Evolutionary conservation across 192 early-diverging fungal genomes (phyloP), one percentile per base, ranked within the genome.

Genomic region (Nowakowskiella sp.): DNA sequence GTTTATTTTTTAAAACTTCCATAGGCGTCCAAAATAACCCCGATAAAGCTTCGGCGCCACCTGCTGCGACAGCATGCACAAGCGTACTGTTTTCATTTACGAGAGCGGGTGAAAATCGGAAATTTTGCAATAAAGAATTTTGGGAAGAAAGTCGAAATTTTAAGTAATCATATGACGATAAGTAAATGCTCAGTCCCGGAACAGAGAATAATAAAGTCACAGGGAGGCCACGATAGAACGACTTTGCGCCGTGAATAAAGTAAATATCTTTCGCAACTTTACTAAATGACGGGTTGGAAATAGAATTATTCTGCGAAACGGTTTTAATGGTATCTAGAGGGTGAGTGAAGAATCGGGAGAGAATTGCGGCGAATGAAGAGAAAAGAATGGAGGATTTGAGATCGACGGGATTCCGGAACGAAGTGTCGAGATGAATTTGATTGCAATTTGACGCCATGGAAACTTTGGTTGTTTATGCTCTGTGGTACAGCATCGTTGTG

Each of bases 11-110:
- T 30, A 91, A 26, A 0, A 91, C 81, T 59, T 91, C 89, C 89
- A 91, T 91, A 1, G 89, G 89, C 2, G 89, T 91, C 69, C 84
- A 91, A 22, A 87, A 71, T 5, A 81, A 48, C 5, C 86, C 87
- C 3, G 78, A 77, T 0, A 76, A 47, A 8, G 72, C 66, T 59
- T 91, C 89, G 19, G 89, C 86, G 19, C 59, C 48, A 0, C 62
- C 60, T 5, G 74, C 86, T n/a, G 79, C 71, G 0, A 67, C 23
- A 16, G 76, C 58, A 60, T 88, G 81, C 44, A 80, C 85, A 0
- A 51, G 6, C 9, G 82, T 62, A 2, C 67, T 42, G 28, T 75
- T 59, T 0, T 53, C 57, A n/a, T 51, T 53, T 5, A 70, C 55
- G 0, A 42, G 23, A n/a, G 33, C 36, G 19, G 30, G 47, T 31